These are phyloP conservation scores for Podaxis sp. DNA, from an alignment of 768 basidiomycete genomes.

Conservation along the genomic window DNA sequence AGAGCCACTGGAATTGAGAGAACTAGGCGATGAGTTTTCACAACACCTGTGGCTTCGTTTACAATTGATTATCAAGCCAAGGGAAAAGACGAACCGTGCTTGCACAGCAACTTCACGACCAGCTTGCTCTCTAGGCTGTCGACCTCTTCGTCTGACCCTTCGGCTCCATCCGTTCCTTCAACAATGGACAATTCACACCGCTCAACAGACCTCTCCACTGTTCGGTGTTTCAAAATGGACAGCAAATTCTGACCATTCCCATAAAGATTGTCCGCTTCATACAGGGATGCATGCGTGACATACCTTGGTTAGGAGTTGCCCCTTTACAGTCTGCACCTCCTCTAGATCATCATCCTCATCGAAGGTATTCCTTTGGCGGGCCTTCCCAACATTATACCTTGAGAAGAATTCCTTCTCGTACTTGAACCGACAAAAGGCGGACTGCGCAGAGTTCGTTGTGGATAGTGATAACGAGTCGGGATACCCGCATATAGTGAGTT, in stretches of 20 bases:
- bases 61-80: background rate
- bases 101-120: conserved; percentile 72
- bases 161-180: conserved; percentile 38
- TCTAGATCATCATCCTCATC: conserved; percentile 27
- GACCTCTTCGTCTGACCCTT: conserved; percentile 37
- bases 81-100: conserved; percentile 57
- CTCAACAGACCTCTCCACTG: conserved; percentile 74
- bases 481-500: conserved; percentile 65
- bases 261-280: background rate
- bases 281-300: conserved; percentile 5
- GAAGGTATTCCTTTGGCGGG: conserved; percentile 12
- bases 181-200: conserved; percentile 69
- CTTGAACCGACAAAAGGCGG: conserved; percentile 78
- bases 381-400: conserved; percentile 44
- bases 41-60: conserved; percentile 49
- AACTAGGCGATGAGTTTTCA: conserved; percentile 76
- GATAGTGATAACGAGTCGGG: conserved; percentile 59
- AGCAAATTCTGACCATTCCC: conserved; percentile 48
- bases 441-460: conserved; percentile 73
- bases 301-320: conserved; percentile 71
- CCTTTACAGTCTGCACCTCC: conserved; percentile 42
- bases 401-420: conserved; percentile 68
- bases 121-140: conserved; percentile 71
- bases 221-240: conserved; percentile 69
- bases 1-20: conserved; percentile 54